Evolutionary conservation across 352 stramenopile genomes (phyloP), one percentile per base, ranked within the genome.

Genomic region (Phytophthora nicotianae): DNA sequence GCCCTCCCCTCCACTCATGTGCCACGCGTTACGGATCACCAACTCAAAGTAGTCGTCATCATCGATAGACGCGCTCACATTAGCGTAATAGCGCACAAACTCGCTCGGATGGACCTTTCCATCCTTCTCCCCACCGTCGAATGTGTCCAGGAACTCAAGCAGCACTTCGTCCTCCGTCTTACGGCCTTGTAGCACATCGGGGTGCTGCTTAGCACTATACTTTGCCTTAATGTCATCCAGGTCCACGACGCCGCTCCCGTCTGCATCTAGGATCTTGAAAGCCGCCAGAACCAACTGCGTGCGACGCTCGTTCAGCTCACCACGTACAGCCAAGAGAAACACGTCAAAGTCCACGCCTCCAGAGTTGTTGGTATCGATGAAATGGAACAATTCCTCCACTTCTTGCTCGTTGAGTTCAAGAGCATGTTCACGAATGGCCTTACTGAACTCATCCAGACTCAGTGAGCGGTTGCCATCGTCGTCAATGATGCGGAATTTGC

Each of bases 21-120:
- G 85, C 85, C 85, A 94, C 20, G 83, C 83, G 46, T 96, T 97
- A 54, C 89, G 83, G 65, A 97, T 96, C 81, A 98, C 92, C 40
- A 97, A 75, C 69, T 97, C 90, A 59, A 97, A 97, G 81, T 97
- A 97, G 72, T 96, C 88, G 63, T 97, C 91, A 57, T 91, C 76
- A 56, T 96, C 84, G 53, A 97, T 97, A 26, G 81, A 94, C 40
- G 91, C 89, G 55, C 87, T 95, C 38, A 97, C 72, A 54, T 96
- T 97, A 19, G 74, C 72, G 68, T 97, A 97, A 79, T 98, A 98
- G 50, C 89, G 85, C 40, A 91, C 58, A 46, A 97, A 97, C 63
- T 98, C 89, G 43, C 76, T 76, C 41, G 74, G 72, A 33, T 90
- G 82, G 32, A 98, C 89, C 69, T 91, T 91, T 53, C 84, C 86